Base-by-base conservation (phyloP, 768 basidiomycete species). In the Pholiota microspora region DNA sequence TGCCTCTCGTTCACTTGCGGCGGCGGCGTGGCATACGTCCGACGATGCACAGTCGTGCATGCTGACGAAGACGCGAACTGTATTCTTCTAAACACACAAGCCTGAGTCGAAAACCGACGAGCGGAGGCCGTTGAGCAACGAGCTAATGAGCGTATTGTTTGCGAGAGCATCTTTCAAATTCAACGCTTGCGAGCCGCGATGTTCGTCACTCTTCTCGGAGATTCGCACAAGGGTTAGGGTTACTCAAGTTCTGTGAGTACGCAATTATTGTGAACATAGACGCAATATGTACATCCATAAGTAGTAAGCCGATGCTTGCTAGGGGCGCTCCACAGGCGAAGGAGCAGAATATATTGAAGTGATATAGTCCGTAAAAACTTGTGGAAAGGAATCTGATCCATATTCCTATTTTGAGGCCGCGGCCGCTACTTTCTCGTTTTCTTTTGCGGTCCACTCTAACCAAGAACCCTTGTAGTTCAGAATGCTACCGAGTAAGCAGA, bases 391-490 rank as follows among this genome's bases (percentile, higher is more conserved):
- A n/a, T n/a, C n/a, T n/a, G n/a, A n/a, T n/a, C n/a, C n/a, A n/a
- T n/a, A n/a, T n/a, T n/a, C 25, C 35, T 34, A 54, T 47, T 45
- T 25, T 8, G 34, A 27, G n/a, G n/a, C n/a, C n/a, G n/a, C n/a
- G n/a, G n/a, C n/a, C 13, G 53, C 46, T 16, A 35, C 46, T 47
- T 70, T 71, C 46, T 70, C 73, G 58, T 63, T 77, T 63, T 76
- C 76, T 59, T 73, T 84, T 66, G 73, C 74, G 10, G 81, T 79
- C 93, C 93, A 96, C 60, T 95, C 90, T 50, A 92, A 68, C 91
- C 92, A 96, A 16, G 89, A 92, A 7, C 93, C 93, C 59, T 81
- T 81, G 67, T 93, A 96, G 64, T 94, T 94, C 54, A 83, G 68
- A 46, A 85, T 65, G 51, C 85, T 87, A 45, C 3, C 21, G 18